Evolutionary conservation across 1,139 yeast genomes (phyloP).

Genomic region (Komagataea norvegica): DNA sequence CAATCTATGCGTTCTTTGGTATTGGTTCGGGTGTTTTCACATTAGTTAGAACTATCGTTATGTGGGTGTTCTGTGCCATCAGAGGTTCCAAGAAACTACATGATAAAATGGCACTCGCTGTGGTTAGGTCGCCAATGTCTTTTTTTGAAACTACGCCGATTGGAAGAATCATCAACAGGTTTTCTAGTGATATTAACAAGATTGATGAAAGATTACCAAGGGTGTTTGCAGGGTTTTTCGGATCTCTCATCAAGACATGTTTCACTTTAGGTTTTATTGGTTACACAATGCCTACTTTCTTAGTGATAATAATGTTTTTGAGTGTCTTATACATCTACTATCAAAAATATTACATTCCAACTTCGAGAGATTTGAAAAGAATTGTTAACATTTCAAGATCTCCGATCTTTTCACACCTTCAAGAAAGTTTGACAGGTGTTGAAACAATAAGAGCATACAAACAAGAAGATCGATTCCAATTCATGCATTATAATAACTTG

Average conservation of each 20-base stretch:
- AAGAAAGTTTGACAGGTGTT: constrained; percentile 57
- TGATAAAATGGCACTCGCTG: constrained; percentile 56
- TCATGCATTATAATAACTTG: constrained; percentile 52
- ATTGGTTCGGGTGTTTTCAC: constrained; percentile 47
- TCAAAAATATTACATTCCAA: constrained; percentile 47
- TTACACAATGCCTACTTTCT: constrained; percentile 46
- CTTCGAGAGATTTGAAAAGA: constrained; percentile 55
- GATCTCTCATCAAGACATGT: constrained; percentile 38
- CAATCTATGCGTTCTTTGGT: constrained; percentile 54
- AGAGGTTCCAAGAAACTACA: constrained; percentile 60
- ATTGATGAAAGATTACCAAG: constrained; percentile 52
- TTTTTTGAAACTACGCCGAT: constrained; percentile 78
- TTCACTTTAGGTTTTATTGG: constrained; percentile 50
- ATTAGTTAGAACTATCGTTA: constrained; percentile 46
- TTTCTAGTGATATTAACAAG: constrained; percentile 65
- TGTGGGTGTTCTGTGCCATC: constrained; percentile 62
- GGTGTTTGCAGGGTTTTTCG: constrained; percentile 41
- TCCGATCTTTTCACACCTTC: constrained; percentile 61
- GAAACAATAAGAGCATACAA: constrained; percentile 55
- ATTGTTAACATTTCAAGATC: constrained; percentile 47
- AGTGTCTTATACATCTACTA: constrained; percentile 47
- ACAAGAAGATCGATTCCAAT: constrained; percentile 49
- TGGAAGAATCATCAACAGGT: constrained; percentile 68
- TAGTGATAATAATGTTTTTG: constrained; percentile 38
- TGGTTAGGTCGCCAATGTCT: constrained; percentile 67